Percentiles rank a stretch among this genome's conserved stretches.
phyloP scores from a whole-genome alignment of 1,284 basidiomycete species.

The Malassezia sp. region DNA sequence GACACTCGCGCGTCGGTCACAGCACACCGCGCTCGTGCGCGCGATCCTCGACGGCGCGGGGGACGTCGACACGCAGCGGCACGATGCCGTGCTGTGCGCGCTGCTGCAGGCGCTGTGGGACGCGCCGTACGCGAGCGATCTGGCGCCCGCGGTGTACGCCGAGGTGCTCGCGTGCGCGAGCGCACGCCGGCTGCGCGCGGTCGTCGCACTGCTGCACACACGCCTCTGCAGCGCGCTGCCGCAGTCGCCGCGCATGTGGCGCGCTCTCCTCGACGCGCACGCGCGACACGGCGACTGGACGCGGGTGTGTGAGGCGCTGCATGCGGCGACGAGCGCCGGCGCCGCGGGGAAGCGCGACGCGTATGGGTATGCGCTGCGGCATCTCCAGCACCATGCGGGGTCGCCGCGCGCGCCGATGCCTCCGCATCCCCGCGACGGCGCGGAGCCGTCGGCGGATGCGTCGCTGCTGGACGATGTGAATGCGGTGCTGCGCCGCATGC shows the following conservation, averaged over 20 bases:
- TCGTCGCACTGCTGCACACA: constrained; percentile 1
- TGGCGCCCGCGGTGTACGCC: neutral
- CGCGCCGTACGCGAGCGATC: neutral
- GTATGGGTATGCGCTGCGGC: constrained; percentile 6
- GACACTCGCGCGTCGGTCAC: no score
- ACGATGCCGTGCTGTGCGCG: constrained; percentile 7
- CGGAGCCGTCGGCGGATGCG: neutral
- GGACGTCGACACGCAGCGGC: neutral
- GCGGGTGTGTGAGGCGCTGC: constrained; percentile 6
- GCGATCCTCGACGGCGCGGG: neutral
- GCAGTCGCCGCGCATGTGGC: constrained; percentile 2
- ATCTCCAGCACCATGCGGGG: constrained; percentile 1
- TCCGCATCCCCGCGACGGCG: no score
- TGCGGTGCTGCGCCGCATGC: constrained; percentile 9
- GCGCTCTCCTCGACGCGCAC: constrained; percentile 10
- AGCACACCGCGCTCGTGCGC: no score
- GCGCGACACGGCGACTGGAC: constrained; percentile 6
- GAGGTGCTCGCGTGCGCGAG: neutral
- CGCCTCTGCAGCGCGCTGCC: neutral
- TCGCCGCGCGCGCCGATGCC: no score
- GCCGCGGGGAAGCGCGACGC: neutral
- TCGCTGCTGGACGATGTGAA: neutral
- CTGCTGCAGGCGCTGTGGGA: constrained; percentile 1
- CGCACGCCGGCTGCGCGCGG: constrained; percentile 4
- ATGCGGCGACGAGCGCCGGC: neutral